Conservation (phyloP, 1,284 basidiomycete species). For the Boletus semigastroideus region DNA sequence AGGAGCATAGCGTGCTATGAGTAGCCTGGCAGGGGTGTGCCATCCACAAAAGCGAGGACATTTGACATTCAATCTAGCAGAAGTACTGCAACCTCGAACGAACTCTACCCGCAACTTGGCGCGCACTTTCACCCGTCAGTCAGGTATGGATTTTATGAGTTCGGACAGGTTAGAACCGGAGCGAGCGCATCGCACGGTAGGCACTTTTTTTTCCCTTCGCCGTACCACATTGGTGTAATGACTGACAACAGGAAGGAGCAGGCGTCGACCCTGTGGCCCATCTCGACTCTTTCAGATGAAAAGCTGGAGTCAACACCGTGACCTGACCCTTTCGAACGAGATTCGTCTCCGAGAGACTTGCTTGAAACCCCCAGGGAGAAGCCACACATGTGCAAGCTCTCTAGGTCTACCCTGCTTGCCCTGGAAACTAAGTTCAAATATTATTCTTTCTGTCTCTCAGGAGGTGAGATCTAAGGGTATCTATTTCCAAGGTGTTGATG, state of each 20-base stretch:
- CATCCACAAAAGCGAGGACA: slow-evolving; percentile 14
- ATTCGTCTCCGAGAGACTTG: slow-evolving; percentile 27
- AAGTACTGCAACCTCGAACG: slow-evolving; percentile 42
- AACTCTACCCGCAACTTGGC: slow-evolving; percentile 37
- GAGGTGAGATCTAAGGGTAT: slow-evolving; percentile 22
- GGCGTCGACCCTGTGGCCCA: slow-evolving; percentile 2
- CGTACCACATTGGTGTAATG: slow-evolving; percentile 35
- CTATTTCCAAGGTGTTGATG: slow-evolving; percentile 30
- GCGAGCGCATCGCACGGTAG: slow-evolving; percentile 61
- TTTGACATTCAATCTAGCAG: slow-evolving; percentile 31
- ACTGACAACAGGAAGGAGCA: slow-evolving; percentile 21
- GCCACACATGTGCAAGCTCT: slow-evolving; percentile 41
- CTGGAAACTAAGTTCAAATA: slow-evolving; percentile 8
- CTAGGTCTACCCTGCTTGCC: slow-evolving; percentile 20
- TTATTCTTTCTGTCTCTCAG: slow-evolving; percentile 24
- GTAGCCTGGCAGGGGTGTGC: slow-evolving; percentile 12
- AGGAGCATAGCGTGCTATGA: slow-evolving; percentile 31
- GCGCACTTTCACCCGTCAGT: slow-evolving; percentile 75
- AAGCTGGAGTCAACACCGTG: slow-evolving; percentile 14
- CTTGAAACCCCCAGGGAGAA: slow-evolving; percentile 73
- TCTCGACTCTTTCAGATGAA: not conserved
- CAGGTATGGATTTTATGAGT: slow-evolving; percentile 81
- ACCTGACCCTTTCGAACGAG: slow-evolving; percentile 30
- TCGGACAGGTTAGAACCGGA: slow-evolving; percentile 42
- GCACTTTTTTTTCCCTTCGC: slow-evolving; percentile 18